Conservation (phyloP, 2,329 filamentous ascomycete species). For the Colletotrichum horii region DNA sequence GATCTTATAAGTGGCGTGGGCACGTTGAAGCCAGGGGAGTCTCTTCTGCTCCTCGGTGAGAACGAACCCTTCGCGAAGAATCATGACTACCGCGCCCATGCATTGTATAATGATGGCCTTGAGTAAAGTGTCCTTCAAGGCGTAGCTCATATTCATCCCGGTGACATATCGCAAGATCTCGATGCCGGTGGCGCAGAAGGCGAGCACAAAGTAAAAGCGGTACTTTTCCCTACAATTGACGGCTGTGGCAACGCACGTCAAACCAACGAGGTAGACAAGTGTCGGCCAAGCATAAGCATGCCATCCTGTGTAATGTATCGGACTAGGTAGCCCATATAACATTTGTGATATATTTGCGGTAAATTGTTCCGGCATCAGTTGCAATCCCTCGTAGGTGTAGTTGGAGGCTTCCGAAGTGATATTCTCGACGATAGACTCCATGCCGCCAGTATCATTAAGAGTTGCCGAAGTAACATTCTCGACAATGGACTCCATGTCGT, state of each 20-base stretch:
- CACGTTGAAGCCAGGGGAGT: not conserved
- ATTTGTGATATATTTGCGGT: not conserved
- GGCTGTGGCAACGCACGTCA: not conserved
- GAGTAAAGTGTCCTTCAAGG: not conserved
- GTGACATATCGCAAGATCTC: not conserved
- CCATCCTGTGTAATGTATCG: not conserved
- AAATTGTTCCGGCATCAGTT: not conserved
- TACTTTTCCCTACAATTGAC: not conserved
- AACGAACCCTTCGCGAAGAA: constrained; percentile 2
- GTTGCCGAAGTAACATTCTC: not conserved
- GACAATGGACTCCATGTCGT: not conserved
- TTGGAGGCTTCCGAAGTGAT: not conserved
- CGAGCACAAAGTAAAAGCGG: not conserved
- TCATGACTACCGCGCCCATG: constrained; percentile 4
- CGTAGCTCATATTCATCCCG: not conserved
- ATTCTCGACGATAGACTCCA: not conserved
- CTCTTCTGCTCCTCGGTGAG: constrained; percentile 10
- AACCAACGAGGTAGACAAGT: not conserved
- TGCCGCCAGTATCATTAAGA: not conserved
- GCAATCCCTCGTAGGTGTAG: not conserved
- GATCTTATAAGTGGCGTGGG: not conserved
- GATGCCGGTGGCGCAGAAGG: not conserved
- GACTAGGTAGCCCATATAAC: not conserved
- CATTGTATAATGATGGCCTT: not conserved
- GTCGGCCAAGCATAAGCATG: not conserved